These are phyloP conservation scores for Pythium phragmitis DNA, from an alignment of 352 stramenopile species.

Conservation along the genomic window DNA sequence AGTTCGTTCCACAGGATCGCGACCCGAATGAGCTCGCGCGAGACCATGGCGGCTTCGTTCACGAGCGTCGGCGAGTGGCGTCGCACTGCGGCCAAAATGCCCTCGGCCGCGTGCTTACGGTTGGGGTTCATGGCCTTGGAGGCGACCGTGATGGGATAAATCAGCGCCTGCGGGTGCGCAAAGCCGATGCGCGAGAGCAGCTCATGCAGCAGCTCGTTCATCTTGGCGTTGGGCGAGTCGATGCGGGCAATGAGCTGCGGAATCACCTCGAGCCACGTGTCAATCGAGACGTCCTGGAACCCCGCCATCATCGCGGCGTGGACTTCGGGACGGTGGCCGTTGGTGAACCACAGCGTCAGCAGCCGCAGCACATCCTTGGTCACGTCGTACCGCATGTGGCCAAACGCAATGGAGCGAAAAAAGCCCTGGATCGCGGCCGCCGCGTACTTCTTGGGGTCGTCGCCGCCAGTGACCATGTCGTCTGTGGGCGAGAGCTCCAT, in stretches of 20 bases:
- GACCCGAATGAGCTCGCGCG: conserved; percentile 98
- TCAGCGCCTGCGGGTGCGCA: conserved; percentile 97
- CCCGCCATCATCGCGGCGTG: conserved; percentile 76
- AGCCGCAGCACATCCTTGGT: conserved; percentile 98
- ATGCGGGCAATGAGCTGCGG: conserved; percentile 96
- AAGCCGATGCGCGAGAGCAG: conserved; percentile 92
- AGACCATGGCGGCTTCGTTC: conserved; percentile 96
- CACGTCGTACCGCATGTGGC: conserved; percentile 91
- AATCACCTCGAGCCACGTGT: conserved; percentile 99
- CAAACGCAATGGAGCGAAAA: conserved; percentile 96
- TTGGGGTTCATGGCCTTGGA: conserved; percentile 94
- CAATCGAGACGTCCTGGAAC: conserved; percentile 94
- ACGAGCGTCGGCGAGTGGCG: conserved; percentile 95
- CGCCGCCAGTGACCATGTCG: conserved; percentile 31
- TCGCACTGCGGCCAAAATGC: conserved; percentile 94
- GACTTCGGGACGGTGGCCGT: conserved; percentile 93
- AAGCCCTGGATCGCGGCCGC: conserved; percentile 97
- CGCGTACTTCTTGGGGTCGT: conserved; percentile 77
- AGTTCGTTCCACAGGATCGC: conserved; percentile 99
- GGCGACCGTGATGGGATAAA: conserved; percentile 98
- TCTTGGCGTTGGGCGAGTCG: conserved; percentile 75
- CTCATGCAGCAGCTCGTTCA: conserved; percentile 78
- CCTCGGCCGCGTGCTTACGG: conserved; percentile 91
- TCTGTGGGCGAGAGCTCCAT: conserved; percentile 57
- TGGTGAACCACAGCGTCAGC: conserved; percentile 98